phyloP scores from a whole-genome alignment of 805 yeast species.

The Alloascoidea hylecoeti region DNA sequence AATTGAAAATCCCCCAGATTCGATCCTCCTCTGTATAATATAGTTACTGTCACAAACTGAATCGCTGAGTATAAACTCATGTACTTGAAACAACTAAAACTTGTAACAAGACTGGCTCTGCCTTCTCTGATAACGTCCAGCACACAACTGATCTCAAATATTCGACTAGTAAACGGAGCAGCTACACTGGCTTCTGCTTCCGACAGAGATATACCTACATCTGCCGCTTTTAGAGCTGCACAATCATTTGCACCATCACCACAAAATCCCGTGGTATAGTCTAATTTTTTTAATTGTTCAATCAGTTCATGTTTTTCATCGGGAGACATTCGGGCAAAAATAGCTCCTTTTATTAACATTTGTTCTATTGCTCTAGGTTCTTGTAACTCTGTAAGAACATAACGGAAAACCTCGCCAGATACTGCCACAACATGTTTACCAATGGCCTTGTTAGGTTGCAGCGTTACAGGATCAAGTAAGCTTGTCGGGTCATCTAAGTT shows the following conservation, averaged over 20 bases:
- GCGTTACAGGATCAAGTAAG: slow-evolving; percentile 48
- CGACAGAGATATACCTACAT: slow-evolving; percentile 88
- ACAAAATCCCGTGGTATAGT: slow-evolving; percentile 92
- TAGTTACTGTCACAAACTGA: slow-evolving; percentile 79
- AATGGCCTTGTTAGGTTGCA: slow-evolving; percentile 27
- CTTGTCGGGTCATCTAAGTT: slow-evolving; percentile 20
- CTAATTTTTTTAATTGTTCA: slow-evolving; percentile 68
- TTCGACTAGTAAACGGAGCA: slow-evolving; percentile 90
- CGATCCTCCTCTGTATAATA: slow-evolving; percentile 77
- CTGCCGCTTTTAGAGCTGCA: slow-evolving; percentile 96
- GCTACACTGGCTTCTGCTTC: slow-evolving; percentile 99
- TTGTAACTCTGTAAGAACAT: slow-evolving; percentile 33
- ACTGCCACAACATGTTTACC: slow-evolving; percentile 60
- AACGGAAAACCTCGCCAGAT: slow-evolving; percentile 86
- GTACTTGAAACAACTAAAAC: slow-evolving; percentile 93
- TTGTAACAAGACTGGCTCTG: slow-evolving; percentile 85
- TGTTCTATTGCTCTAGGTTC: slow-evolving; percentile 18
- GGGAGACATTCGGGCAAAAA: slow-evolving; percentile 97
- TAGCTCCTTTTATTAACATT: slow-evolving; percentile 56
- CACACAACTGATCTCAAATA: slow-evolving; percentile 88
- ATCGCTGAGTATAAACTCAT: slow-evolving; percentile 96
- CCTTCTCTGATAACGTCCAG: slow-evolving; percentile 88
- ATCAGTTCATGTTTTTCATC: slow-evolving; percentile 97
- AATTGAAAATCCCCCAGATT: slow-evolving; percentile 96
- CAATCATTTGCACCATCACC: slow-evolving; percentile 99